Base-by-base conservation (phyloP, 352 stramenopile species). In the Globisporangium barbulae region DNA sequence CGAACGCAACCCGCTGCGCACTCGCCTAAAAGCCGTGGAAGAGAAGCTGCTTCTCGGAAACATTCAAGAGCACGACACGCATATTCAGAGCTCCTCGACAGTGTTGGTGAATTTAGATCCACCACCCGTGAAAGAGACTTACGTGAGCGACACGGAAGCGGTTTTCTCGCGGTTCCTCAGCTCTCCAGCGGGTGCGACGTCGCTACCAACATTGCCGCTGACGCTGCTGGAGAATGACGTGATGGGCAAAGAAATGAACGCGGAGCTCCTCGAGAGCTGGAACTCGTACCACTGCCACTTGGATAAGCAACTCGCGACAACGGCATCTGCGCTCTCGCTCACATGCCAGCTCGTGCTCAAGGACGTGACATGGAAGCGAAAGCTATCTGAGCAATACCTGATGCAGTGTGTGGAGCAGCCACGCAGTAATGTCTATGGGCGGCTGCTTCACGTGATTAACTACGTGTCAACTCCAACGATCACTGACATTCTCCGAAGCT, bases 211-310 rank as follows among this genome's bases (percentile, higher is more conserved):
- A 2, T 61, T 88, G 0, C 73, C 75, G 3, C 52, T 88, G 19
- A 56, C 56, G 6, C 54, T 21, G 5, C 53, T 45, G 5, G 63
- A 63, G 28, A 59, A 22, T 2, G 76, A 83, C 53, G 53, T 44
- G 0, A 76, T 83, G 65, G 66, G 76, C 7, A 65, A 58, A 15
- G 57, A 35, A 1, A 84, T 90, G 76, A 55, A 80, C 25, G 48
- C 57, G 1, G 76, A 84, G 31, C 37, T 90, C 6, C 53, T 72
- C 64, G n/a, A 68, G 3, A 90, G 74, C 45, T 90, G 78, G 75
- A 22, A 68, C 1, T 65, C 62, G 12, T 74, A 81, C 41, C 73
- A 85, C 35, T 53, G 21, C 0, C 64, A 81, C n/a, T 3, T 41
- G 1, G 28, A 73, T 6, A 35, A 47, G 3, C 17, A 62, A 25